Conservation (phyloP, 345 rosid genomes). For the Citrus medica region DNA sequence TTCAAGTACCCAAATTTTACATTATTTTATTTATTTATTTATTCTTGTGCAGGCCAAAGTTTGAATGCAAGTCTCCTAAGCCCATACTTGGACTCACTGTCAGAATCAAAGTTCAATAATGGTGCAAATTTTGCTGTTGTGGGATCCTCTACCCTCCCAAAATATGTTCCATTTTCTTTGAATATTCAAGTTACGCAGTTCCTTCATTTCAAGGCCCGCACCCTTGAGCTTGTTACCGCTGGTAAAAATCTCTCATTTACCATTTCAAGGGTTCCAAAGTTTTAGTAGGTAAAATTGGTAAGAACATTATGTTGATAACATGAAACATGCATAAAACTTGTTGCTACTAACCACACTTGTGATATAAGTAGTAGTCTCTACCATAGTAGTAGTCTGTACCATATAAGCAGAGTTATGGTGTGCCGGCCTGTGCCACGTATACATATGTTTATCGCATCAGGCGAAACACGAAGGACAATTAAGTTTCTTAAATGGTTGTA, state of each 20-base stretch:
- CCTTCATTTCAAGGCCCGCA: slow-evolving; percentile 66
- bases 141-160: slow-evolving; percentile 83
- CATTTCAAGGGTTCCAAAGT: background rate
- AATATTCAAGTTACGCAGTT: slow-evolving; percentile 88
- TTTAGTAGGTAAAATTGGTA: background rate
- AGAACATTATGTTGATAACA: too few species aligned
- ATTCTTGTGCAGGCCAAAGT: slow-evolving; percentile 62
- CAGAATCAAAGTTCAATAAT: slow-evolving; percentile 55
- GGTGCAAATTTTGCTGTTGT: slow-evolving; percentile 76
- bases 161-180: slow-evolving; percentile 64
- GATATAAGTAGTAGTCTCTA: background rate
- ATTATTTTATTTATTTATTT: background rate
- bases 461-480: background rate
- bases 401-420: background rate
- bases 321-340: background rate
- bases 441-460: background rate
- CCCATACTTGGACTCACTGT: slow-evolving; percentile 73
- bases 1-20: background rate
- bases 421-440: background rate
- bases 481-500: background rate
- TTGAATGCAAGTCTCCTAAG: slow-evolving; percentile 60
- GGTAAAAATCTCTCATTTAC: slow-evolving; percentile 23
- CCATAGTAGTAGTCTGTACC: too few species aligned
- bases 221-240: slow-evolving; percentile 51
- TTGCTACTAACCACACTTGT: background rate